Base-by-base conservation (phyloP, 441 rosid species). In the Aleurites moluccanus region DNA sequence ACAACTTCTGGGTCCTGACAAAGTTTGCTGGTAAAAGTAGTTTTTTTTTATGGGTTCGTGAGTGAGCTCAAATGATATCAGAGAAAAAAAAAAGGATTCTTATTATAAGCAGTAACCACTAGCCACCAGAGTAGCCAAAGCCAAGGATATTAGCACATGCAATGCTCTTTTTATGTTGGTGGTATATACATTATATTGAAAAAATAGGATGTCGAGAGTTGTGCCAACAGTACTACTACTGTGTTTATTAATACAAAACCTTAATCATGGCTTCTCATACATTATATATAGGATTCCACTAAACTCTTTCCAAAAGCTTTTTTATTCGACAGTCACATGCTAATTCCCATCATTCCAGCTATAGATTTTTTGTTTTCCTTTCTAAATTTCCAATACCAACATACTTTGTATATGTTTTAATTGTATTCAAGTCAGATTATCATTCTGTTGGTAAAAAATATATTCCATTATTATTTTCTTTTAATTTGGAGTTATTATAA, bases 241-340 rank as follows among this genome's bases (percentile, higher is more conserved):
- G 23, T 25, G 13, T 44, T 10, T 44, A 44, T 50, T 70, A 62
- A 67, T 44, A 44, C 56, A 15, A 73, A 10, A 0, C 14, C 47
- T 72, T 53, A 73, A 74, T 71, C 73, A 71, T 64, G 28, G 53
- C 52, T 30, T 59, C 4, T 13, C 35, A 50, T 38, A 30, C 45
- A 10, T 42, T 14, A 20, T 10, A 20, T 10, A 33, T 44, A 40
- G 38, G 52, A 66, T 49, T 8, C 44, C 42, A 33, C 9, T 38
- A 7, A 18, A 18, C 10, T 68, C 42, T 55, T 75, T 70, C 30
- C 47, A 42, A 49, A 73, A 69, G 75, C 30, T 62, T 60, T 44
- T 62, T 30, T 50, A 81, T 77, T 84, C 80, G 6, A 53, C 8
- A 42, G 11, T 67, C 80, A 82, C 82, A 79, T 75, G 84, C 80